Evolutionary conservation across 768 basidiomycete species (phyloP).

Genomic region (Mycena crocata): DNA sequence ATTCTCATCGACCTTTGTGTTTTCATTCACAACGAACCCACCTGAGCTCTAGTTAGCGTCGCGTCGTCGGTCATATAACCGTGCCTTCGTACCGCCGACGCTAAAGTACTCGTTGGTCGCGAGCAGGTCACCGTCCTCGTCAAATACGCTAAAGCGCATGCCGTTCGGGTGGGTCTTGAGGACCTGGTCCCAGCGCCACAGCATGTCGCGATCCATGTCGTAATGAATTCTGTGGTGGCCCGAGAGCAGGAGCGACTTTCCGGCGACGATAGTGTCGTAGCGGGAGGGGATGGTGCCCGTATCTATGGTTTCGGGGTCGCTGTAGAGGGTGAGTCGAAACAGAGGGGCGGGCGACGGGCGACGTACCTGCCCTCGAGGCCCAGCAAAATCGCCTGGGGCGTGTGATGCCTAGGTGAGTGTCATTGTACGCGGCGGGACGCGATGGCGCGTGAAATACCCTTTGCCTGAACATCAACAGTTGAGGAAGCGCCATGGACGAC

Average conservation of each 20-base stretch:
- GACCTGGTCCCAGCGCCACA: constrained; percentile 88
- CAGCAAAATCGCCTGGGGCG: constrained; percentile 86
- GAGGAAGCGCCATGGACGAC: constrained; percentile 16
- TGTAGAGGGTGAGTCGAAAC: constrained; percentile 53
- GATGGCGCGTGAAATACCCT: constrained; percentile 60
- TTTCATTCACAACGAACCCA: constrained; percentile 95
- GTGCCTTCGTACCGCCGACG: too few species aligned
- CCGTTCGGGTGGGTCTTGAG: constrained; percentile 92
- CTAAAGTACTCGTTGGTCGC: constrained; percentile 97
- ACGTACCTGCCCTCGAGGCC: constrained; percentile 72
- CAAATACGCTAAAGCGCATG: constrained; percentile 92
- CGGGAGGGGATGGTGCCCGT: constrained; percentile 84
- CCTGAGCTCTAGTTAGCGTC: too few species aligned
- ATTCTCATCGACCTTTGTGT: constrained; percentile 95
- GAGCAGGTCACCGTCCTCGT: constrained; percentile 82
- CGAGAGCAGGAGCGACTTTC: constrained; percentile 75
- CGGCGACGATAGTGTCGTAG: constrained; percentile 74
- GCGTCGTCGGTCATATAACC: too few species aligned
- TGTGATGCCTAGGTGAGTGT: constrained; percentile 72
- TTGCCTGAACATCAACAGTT: constrained; percentile 61
- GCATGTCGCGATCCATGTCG: constrained; percentile 92
- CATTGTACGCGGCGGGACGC: constrained; percentile 2
- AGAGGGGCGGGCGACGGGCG: neutral
- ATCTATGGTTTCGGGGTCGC: constrained; percentile 94
- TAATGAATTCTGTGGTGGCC: constrained; percentile 84